These are phyloP conservation scores for Pinus albicaulis DNA, from an alignment of 75 land plant species.

Conservation along the genomic window DNA sequence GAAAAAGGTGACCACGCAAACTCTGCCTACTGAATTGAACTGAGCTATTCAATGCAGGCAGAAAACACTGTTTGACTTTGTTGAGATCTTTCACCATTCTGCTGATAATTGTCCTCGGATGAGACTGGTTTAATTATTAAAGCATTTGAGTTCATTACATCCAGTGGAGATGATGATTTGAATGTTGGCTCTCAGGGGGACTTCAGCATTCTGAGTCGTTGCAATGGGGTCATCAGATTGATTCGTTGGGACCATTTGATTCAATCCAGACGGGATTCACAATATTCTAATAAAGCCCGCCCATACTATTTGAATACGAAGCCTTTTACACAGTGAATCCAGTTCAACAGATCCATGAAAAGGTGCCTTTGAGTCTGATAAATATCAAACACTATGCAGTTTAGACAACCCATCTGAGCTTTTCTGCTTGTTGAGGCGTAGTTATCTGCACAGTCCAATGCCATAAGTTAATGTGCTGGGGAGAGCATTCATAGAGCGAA, in stretches of 20 bases:
- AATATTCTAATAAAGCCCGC: background rate
- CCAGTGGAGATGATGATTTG: background rate
- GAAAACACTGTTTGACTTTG: background rate
- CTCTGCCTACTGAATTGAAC: background rate
- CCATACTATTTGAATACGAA: background rate
- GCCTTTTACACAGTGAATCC: background rate
- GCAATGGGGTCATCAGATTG: background rate
- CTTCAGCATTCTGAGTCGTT: background rate
- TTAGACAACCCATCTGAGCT: constrained; percentile 3
- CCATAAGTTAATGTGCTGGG: background rate
- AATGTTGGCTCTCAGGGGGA: background rate
- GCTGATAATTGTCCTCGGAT: background rate
- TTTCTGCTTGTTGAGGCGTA: background rate
- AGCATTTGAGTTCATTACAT: background rate
- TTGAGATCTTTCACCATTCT: background rate
- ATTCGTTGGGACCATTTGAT: background rate
- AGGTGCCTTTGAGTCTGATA: background rate
- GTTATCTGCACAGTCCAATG: background rate
- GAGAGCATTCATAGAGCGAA: background rate
- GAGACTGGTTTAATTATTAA: background rate
- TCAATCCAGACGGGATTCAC: background rate
- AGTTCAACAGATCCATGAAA: background rate
- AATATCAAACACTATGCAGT: background rate
- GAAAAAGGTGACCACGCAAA: background rate
- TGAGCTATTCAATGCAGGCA: background rate